Evolutionary conservation across 2,329 filamentous ascomycete genomes (phyloP), one percentile per base, ranked within the genome.

Genomic region (Diaporthe humulicola): DNA sequence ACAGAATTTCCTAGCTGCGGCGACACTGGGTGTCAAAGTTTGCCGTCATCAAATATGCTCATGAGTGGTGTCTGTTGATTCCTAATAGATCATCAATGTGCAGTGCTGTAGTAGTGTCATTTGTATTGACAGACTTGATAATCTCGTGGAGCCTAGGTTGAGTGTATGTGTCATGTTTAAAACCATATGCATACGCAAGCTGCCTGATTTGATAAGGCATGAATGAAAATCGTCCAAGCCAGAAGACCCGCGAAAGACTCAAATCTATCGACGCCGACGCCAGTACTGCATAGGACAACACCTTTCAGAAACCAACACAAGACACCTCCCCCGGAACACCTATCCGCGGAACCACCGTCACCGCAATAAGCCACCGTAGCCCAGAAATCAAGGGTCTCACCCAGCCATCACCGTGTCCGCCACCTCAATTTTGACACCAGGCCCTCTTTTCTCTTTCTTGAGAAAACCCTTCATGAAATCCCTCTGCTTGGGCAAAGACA

Each of bases 401-500:
- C 70, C 70, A 64, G 70, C 70, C 70, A 72, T 72, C 17, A 64
- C 57, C 1, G 70, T 60, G 48, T 72, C 70, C 17, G 19, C 17
- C 30, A 7, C 19, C n/a, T 72, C 70, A 4, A 36, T 14, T 8
- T 45, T 72, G 48, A 56, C 50, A 9, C 22, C 28, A n/a, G 56
- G 3, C 7, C 17, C 70, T 19, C 48, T 48, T 12, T 80, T 76
- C 81, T 83, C 57, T 79, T 79, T 40, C 58, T 74, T 76, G 61
- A 87, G 75, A 75, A 88, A 90, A 12, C 80, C 86, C 74, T 85
- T 85, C 86, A 91, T 90, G 71, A 86, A 89, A 71, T 83, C 82
- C 80, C 86, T 86, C 82, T 88, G 88, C 78, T 80, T 85, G 38
- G 85, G 85, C 77, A 83, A 79, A 78, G 74, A 81, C 81, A 30